These are phyloP conservation scores for Pilatotrama ljubarskyi DNA, from an alignment of 768 basidiomycete species.

Conservation along the genomic window DNA sequence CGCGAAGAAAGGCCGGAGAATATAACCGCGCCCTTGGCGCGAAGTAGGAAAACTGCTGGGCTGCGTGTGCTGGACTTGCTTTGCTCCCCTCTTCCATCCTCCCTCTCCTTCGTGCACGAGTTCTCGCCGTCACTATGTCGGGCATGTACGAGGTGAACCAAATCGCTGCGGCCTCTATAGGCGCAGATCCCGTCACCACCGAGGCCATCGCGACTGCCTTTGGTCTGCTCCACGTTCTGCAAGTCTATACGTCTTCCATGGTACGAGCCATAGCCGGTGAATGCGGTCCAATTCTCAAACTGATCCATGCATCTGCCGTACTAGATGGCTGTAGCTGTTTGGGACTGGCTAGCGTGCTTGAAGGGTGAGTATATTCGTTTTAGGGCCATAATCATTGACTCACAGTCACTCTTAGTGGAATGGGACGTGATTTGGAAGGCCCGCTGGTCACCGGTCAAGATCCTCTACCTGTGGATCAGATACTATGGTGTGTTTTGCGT, in stretches of 20 bases:
- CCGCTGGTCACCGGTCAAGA: slow-evolving; percentile 7
- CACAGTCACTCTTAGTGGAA: neutral
- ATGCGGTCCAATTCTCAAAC: neutral
- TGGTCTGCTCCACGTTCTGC: slow-evolving; percentile 9
- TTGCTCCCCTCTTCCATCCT: neutral
- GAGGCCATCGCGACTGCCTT: slow-evolving; percentile 8
- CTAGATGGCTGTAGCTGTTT: slow-evolving; percentile 10
- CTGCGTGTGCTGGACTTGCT: neutral
- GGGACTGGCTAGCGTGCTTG: slow-evolving; percentile 11
- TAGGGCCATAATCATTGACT: too few relatives aligned
- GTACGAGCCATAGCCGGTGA: neutral
- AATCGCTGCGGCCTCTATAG: slow-evolving; percentile 9
- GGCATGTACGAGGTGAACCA: slow-evolving; percentile 15
- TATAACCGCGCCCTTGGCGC: too few relatives aligned
- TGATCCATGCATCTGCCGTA: too few relatives aligned
- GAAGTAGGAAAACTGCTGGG: too few relatives aligned
- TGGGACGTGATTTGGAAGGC: slow-evolving; percentile 11
- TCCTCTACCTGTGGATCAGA: slow-evolving; percentile 7
- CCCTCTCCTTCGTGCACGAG: neutral
- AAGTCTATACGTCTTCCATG: slow-evolving; percentile 12
- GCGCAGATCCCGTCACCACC: slow-evolving; percentile 7
- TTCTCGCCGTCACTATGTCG: neutral
- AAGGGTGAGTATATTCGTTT: neutral
- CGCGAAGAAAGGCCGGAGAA: too few relatives aligned
- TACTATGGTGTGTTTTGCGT: slow-evolving; percentile 4